Conservation (phyloP, 2,329 filamentous ascomycete genomes). For the Elsinoe perseae region DNA sequence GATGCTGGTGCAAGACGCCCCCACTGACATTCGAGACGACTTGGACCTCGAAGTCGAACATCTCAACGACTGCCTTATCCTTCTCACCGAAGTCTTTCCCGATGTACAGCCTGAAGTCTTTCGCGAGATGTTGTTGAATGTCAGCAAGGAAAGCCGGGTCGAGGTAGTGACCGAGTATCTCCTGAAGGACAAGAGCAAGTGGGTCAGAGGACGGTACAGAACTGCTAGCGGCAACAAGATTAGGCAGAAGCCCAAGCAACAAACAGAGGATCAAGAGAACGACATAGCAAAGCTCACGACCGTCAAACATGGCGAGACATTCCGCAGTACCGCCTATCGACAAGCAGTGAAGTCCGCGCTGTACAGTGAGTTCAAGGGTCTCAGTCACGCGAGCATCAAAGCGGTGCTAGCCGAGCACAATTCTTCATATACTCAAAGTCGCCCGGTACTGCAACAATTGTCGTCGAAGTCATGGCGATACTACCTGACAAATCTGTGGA, state of each 20-base stretch:
- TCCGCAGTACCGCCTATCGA: constrained; percentile 60
- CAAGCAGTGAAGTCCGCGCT: constrained; percentile 60
- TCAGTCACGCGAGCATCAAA: constrained; percentile 65
- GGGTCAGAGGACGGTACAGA: constrained; percentile 58
- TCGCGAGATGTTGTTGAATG: constrained; percentile 67
- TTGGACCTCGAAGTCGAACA: constrained; percentile 57
- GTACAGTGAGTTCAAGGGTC: constrained; percentile 66
- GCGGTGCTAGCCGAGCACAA: constrained; percentile 75
- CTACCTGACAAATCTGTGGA: constrained; percentile 62
- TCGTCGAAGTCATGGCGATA: constrained; percentile 71
- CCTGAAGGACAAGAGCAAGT: constrained; percentile 61
- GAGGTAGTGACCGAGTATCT: constrained; percentile 70
- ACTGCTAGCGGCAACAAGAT: constrained; percentile 19
- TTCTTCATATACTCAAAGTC: constrained; percentile 65
- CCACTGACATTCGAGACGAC: not conserved
- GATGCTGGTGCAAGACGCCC: not conserved
- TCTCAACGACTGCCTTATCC: constrained; percentile 62
- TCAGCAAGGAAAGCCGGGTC: constrained; percentile 67
- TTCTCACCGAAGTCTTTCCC: constrained; percentile 65
- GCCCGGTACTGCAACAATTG: constrained; percentile 60
- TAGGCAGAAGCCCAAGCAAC: not conserved
- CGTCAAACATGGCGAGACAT: constrained; percentile 53
- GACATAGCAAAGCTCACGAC: too few relatives aligned
- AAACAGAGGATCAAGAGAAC: not conserved
- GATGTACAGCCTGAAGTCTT: constrained; percentile 77